Evolutionary conservation across 306 rosid species (phyloP), one percentile per base, ranked within the genome.

Genomic region (Sicyos edulis): DNA sequence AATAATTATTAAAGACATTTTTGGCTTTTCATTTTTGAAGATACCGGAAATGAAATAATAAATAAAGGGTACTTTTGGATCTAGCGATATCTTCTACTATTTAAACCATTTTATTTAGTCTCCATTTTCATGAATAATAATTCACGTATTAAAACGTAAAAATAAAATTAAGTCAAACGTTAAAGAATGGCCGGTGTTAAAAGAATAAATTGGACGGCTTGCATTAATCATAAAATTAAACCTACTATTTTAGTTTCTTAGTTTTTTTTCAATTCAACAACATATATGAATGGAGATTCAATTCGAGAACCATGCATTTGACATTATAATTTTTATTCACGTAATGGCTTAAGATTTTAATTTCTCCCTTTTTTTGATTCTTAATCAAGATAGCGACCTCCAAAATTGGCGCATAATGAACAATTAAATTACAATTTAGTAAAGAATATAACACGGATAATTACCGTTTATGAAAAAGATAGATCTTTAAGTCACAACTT

Each of bases 171-270:
- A 64, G 70, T 42, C 53, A 19, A 64, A 64, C 4, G 17, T 17
- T 10, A 64, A 64, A 42, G 70, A 64, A 42, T 40, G 70, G 70
- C 10, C 29, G 24, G 32, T 19, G 52, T 64, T 64, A 64, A 64
- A 57, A 64, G 70, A 64, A 64, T 42, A 42, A 40, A 17, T 42
- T 42, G 53, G 52, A 42, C 16, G 52, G 53, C 1, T 64, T 19
- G 20, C 29, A 42, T 19, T 17, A 1, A 34, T 37, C 15, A 37
- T 62, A 62, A 37, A 62, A 37, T 26, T 26, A 26, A 26, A 32
- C 47, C 68, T 34, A 32, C 49, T 26, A 59, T 24, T 24, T 26
- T 32, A 32, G 51, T 49, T 40, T 26, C 29, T 26, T 6, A 37
- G 42, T 6, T 6, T 37, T 37, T 37, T 37, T 37, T 37, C 4